Conservation (phyloP, 2,329 filamentous ascomycete genomes). For the Stagonosporopsis tanaceti region DNA sequence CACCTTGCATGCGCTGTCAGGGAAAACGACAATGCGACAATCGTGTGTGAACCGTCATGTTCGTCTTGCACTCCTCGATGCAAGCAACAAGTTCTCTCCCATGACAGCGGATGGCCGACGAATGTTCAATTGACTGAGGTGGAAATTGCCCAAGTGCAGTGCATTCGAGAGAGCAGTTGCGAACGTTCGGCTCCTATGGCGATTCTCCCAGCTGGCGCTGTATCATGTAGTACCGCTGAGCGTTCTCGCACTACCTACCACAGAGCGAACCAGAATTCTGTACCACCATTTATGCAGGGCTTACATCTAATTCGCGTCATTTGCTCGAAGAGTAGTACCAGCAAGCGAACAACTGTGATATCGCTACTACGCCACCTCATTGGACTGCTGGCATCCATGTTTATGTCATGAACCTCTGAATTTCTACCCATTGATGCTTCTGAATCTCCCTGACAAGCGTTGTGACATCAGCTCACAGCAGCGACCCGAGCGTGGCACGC, state of each 20-base stretch:
- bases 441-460: background rate
- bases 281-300: background rate
- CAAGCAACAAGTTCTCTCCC: background rate
- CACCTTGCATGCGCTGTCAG: background rate
- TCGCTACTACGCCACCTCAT: background rate
- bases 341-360: background rate
- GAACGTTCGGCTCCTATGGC: background rate
- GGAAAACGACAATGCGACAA: too few relatives aligned
- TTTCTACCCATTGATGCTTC: background rate
- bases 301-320: background rate
- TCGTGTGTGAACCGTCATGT: background rate
- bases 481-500: background rate
- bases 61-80: background rate
- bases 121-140: background rate
- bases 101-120: background rate
- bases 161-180: background rate
- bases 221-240: conserved; percentile 1
- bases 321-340: background rate
- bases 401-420: background rate
- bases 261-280: conserved; percentile 1
- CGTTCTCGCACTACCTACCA: conserved; percentile 13
- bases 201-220: background rate
- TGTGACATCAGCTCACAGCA: conserved; percentile 1
- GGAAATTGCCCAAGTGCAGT: background rate
- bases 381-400: background rate